phyloP scores from a whole-genome alignment of 2,329 filamentous ascomycete species.

The Fusarium verticillioides region DNA sequence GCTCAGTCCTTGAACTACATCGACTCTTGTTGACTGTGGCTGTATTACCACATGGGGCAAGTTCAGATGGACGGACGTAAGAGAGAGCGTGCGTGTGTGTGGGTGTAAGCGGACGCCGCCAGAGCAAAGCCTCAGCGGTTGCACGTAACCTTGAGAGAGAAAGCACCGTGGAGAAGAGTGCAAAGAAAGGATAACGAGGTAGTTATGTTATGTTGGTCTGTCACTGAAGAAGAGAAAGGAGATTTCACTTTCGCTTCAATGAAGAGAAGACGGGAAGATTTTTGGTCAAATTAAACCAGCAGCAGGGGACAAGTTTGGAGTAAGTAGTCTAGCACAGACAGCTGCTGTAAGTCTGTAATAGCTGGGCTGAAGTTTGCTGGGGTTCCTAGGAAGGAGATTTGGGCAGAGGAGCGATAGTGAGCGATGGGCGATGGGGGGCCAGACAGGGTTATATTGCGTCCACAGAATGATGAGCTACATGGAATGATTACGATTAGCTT shows the following conservation, averaged over 20 bases:
- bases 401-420: neutral
- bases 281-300: slow-evolving; percentile 37
- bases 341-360: neutral
- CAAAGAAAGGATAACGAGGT: neutral
- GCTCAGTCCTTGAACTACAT: slow-evolving; percentile 33
- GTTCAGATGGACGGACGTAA: slow-evolving; percentile 27
- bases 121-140: slow-evolving; percentile 35
- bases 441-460: slow-evolving; percentile 38
- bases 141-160: slow-evolving; percentile 5
- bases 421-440: slow-evolving; percentile 7
- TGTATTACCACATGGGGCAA: slow-evolving; percentile 37
- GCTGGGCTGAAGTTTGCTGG: slow-evolving; percentile 18
- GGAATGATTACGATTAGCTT: slow-evolving; percentile 27
- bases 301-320: slow-evolving; percentile 19
- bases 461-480: slow-evolving; percentile 32
- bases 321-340: neutral
- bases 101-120: slow-evolving; percentile 40
- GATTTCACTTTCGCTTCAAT: slow-evolving; percentile 27
- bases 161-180: neutral
- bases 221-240: slow-evolving; percentile 26
- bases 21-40: slow-evolving; percentile 16
- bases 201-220: slow-evolving; percentile 8
- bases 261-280: slow-evolving; percentile 20
- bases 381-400: slow-evolving; percentile 11
- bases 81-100: slow-evolving; percentile 1